Base-by-base conservation (phyloP, 1,139 yeast genomes). In the Suhomyces chickasaworum region DNA sequence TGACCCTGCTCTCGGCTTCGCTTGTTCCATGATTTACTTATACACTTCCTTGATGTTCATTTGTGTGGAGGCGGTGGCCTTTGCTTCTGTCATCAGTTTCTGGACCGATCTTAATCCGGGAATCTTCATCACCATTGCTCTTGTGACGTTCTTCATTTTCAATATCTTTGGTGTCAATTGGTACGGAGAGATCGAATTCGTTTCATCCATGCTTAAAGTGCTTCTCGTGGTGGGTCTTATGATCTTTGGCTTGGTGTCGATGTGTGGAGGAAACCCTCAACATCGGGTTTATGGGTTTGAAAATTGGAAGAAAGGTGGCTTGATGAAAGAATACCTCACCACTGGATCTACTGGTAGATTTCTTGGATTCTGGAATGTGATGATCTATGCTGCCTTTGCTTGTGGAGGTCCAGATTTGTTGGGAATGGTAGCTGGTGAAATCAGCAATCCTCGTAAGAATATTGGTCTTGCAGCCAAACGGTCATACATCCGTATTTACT, bases 361-460 rank as follows among this genome's bases (percentile, higher is more conserved):
- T 49, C 57, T 69, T 39, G 74, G 70, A 0, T 62, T 62, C 55
- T 68, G 72, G 69, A 63, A 59, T 41, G 68, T 65, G 16, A 55
- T 70, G 48, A 59, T 68, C 37, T 69, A 67, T 51, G 74, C 75
- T 29, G 75, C 73, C 4, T 71, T 69, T 47, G 60, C 72, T 22
- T 76, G 76, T 51, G 70, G 74, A 13, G 80, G 80, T 2, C 71
- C 78, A 3, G 73, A 75, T 50, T 53, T 68, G 39, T 58, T 70
- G 47, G 69, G 65, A 6, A 56, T 68, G 61, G 60, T 68, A 44
- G 59, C 73, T 10, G 64, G 70, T 34, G 76, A 71, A 54, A 63
- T 69, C 21, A 44, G 57, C 20, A 56, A 60, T 40, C 75, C 75
- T 10, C 57, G 76, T 44, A 66, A 59, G 38, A 61, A 57, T 27